Percentiles rank a stretch among this genome's conserved stretches.
Conservation (phyloP, 164 flowering plant species). For the Berberis thunbergii region DNA sequence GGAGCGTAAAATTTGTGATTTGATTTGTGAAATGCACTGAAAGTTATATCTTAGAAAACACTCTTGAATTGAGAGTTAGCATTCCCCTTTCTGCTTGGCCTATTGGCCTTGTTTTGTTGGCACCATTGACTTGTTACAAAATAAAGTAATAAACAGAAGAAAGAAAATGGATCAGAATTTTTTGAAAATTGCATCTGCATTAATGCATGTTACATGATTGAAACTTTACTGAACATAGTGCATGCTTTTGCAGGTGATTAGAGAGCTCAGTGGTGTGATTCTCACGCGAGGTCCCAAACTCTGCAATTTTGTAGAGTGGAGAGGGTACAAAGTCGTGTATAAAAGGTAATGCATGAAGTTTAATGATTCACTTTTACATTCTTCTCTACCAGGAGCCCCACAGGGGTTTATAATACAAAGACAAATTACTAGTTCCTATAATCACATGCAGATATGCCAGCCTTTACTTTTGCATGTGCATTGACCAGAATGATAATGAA, state of each 20-base stretch:
- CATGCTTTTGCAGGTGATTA: conserved; percentile 44
- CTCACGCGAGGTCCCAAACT: conserved; percentile 83
- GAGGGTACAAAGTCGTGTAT: conserved; percentile 85
- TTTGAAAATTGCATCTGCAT: too few relatives aligned
- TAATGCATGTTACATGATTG: too few relatives aligned
- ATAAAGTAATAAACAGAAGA: too few relatives aligned
- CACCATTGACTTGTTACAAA: too few relatives aligned
- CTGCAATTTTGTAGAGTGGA: conserved; percentile 93
- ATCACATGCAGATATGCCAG: conserved; percentile 61
- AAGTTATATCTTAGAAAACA: too few relatives aligned
- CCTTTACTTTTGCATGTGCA: conserved; percentile 93
- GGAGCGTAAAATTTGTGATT: too few relatives aligned
- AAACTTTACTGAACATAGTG: neutral
- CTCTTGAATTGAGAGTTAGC: too few relatives aligned
- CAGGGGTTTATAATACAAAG: neutral
- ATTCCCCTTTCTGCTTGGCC: too few relatives aligned
- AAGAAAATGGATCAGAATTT: too few relatives aligned
- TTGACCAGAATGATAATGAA: conserved; percentile 79
- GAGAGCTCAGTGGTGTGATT: conserved; percentile 86
- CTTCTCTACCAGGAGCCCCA: neutral
- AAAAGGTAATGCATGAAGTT: conserved; percentile 45
- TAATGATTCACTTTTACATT: too few relatives aligned
- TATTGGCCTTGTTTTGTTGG: too few relatives aligned
- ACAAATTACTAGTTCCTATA: neutral
- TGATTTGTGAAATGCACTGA: too few relatives aligned